Evolutionary conservation across 305 asterid genomes (phyloP).

Genomic region (Coffea humblotiana): DNA sequence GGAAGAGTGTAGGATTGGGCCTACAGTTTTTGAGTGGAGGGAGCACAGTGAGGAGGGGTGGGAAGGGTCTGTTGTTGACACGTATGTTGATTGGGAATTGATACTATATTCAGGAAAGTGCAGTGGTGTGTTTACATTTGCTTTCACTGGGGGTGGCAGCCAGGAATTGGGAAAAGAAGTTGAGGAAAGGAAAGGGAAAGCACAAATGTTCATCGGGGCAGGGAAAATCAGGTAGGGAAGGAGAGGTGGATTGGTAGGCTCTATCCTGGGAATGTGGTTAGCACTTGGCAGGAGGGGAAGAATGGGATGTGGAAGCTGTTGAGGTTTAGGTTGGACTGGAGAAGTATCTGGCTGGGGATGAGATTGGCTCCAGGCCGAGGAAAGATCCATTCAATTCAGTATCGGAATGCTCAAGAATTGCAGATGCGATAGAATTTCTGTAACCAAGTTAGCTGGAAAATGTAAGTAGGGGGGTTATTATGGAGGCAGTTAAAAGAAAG

Average conservation of each 20-base stretch:
- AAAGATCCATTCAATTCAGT: neutral
- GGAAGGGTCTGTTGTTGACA: neutral
- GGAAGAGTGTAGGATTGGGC: neutral
- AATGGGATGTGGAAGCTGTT: too few relatives aligned
- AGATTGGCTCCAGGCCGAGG: neutral
- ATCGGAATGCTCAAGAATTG: neutral
- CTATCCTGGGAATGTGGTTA: neutral
- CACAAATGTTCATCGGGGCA: neutral
- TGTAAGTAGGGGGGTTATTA: neutral
- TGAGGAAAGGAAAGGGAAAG: neutral
- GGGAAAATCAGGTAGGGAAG: neutral
- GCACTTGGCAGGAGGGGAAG: neutral
- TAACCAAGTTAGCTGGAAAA: neutral
- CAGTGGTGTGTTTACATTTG: neutral
- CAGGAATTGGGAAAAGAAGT: neutral
- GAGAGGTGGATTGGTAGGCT: neutral
- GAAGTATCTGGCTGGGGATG: neutral
- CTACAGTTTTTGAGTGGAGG: neutral
- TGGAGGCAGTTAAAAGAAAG: too few relatives aligned
- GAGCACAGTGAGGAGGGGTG: too few relatives aligned
- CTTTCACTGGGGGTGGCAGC: neutral
- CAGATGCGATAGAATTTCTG: neutral
- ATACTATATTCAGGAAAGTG: neutral
- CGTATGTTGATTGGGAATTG: neutral
- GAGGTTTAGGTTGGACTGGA: neutral